Evolutionary conservation across 139 green algal genomes (phyloP), one percentile per base, ranked within the genome.

Genomic region (Auxenochlorella pyrenoidosa): DNA sequence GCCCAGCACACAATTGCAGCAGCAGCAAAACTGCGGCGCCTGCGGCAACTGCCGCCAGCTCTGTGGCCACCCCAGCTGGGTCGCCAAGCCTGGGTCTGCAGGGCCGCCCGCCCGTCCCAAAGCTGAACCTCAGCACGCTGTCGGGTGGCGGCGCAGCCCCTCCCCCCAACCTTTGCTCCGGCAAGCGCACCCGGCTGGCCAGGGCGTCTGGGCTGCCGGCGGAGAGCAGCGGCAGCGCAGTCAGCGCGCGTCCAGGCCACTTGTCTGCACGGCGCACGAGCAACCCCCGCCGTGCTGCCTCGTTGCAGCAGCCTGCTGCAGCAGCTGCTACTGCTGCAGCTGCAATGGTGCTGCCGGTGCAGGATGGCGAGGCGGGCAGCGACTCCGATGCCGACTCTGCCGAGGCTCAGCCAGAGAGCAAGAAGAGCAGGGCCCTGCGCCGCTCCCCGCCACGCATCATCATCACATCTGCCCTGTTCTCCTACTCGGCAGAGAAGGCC

Each of bases 171-270:
- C 41, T 75, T 22, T 32, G 12, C 28, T 75, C 66, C 1, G 66
- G 66, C 66, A 75, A 85, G 79, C 79, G 79, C 79, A 75, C 38
- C 38, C 59, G 79, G 12, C 79, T 54, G 79, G n/a, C 13, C 3
- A 36, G 76, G 21, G 51, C 44, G 44, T 47, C 32, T 0, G 40
- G 26, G 6, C 24, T 34, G 43, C 75, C 75, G 26, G 43, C 43
- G 12, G 75, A 82, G 75, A 82, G 75, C 75, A 82, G 43, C 75
- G 75, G 44, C 43, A 82, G 75, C 75, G 34, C 41, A 36, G 66
- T 12, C 66, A 41, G 66, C 66, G 66, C 12, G n/a, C 28, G 66
- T 12, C 47, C 47, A 58, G 47, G 47, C 47, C 47, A 58, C 32
- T 43, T 18, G 32, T 36, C 66, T 43, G 32, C 32, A 43, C 28